Base-by-base conservation (phyloP, 768 basidiomycete species). In the Floccularia luteovirens region DNA sequence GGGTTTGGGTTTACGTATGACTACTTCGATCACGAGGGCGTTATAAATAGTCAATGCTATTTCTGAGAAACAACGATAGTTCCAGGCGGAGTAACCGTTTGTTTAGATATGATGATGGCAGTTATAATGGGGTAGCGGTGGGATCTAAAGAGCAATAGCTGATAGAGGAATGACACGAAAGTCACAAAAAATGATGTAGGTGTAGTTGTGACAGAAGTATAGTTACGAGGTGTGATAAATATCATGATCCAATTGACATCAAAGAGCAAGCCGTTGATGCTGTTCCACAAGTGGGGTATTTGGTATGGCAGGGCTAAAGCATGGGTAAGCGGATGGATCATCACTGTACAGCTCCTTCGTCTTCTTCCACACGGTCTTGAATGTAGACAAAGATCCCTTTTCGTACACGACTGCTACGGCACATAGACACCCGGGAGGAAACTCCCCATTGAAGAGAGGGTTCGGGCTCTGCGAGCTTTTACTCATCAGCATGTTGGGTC, bases 341-440 rank as follows among this genome's bases (percentile, higher is more conserved):
- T 57, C 51, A 24, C 61, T 65, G 76, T 89, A 91, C 46, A 77
- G 73, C 28, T 79, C 76, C 53, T 80, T 75, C 48, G 93, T 57
- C 47, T 75, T 73, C 53, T 75, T 75, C 67, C 83, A 88, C 8
- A 91, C 68, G 4, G 71, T 64, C 58, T 80, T 82, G 67, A 96
- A 94, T 33, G 86, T 82, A 40, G 89, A 83, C 54, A 85, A 72
- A 4, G 90, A 88, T 19, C 93, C 93, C 60, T 91, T 96, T 67
- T 96, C 92, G 47, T 88, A 81, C 17, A 87, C 73, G 49, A 98
- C 63, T 40, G 80, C 78, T 45, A 93, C 74, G 31, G 77, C 78
- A 31, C 84, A 86, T 41, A 53, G 45, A 48, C 62, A 64, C 1
- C 65, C 70, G 10, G 57, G 54, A 10, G 69, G 66, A 30, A 65